phyloP scores from a whole-genome alignment of 352 stramenopile species.

The Globisporangium splendens region DNA sequence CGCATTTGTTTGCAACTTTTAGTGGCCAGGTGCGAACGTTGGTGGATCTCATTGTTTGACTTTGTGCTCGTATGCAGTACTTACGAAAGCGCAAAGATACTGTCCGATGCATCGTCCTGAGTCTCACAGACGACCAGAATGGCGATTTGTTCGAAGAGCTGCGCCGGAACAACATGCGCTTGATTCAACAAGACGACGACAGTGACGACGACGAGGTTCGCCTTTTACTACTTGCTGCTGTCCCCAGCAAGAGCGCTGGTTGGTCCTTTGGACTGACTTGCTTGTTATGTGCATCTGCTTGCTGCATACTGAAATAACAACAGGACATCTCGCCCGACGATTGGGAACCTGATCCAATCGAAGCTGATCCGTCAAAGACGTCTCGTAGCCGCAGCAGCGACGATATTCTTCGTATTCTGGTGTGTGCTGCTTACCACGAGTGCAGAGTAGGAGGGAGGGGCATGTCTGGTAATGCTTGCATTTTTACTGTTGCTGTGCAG shows the following conservation, averaged over 20 bases:
- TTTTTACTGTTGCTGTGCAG: conserved; percentile 16
- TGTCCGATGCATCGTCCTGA: conserved; percentile 95
- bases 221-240: too few relatives aligned
- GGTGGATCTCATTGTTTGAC: not conserved
- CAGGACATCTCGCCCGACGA: conserved; percentile 76
- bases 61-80: conserved; percentile 56
- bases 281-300: not conserved
- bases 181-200: conserved; percentile 91
- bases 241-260: too few relatives aligned
- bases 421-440: conserved; percentile 9
- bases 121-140: conserved; percentile 86
- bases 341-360: conserved; percentile 90
- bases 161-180: conserved; percentile 86
- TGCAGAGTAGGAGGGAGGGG: not conserved
- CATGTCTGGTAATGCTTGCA: not conserved
- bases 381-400: conserved; percentile 78
- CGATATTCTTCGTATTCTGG: conserved; percentile 97
- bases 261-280: not conserved
- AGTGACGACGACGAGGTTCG: conserved; percentile 91
- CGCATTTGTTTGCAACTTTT: too few relatives aligned
- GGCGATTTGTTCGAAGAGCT: conserved; percentile 96
- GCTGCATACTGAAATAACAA: not conserved
- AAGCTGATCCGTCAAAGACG: conserved; percentile 80
- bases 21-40: too few relatives aligned
- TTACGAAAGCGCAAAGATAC: conserved; percentile 93